phyloP scores from a whole-genome alignment of 2,329 filamentous ascomycete genomes.

The Aspergillus costaricaensis region DNA sequence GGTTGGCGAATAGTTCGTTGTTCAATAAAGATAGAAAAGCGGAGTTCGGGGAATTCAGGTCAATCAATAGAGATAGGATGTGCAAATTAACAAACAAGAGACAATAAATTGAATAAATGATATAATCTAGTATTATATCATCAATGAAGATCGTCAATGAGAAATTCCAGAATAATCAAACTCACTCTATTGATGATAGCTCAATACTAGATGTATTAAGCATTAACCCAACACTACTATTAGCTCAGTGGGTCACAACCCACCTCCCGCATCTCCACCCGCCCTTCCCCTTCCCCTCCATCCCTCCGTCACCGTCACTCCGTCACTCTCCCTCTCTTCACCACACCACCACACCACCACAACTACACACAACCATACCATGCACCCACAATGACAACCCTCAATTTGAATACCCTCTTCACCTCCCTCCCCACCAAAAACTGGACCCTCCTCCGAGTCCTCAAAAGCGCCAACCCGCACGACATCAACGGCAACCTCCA shows the following conservation, averaged over 20 bases:
- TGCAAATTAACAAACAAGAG: too few relatives aligned
- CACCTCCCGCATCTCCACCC: not conserved
- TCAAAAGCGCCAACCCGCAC: slow-evolving; percentile 43
- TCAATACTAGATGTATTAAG: too few relatives aligned
- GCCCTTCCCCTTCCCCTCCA: not conserved
- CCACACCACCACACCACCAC: not conserved
- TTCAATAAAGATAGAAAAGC: too few relatives aligned
- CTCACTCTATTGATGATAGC: too few relatives aligned
- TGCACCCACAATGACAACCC: not conserved
- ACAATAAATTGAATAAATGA: too few relatives aligned
- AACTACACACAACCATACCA: not conserved
- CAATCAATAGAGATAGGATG: too few relatives aligned
- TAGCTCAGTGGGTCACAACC: not conserved
- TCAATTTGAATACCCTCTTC: slow-evolving; percentile 27
- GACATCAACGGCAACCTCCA: slow-evolving; percentile 45
- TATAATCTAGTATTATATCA: too few relatives aligned
- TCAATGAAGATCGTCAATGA: too few relatives aligned
- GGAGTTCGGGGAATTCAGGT: too few relatives aligned
- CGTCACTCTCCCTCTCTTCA: not conserved
- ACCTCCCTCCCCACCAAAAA: slow-evolving; percentile 28
- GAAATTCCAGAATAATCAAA: rapidly evolving
- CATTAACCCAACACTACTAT: not conserved
- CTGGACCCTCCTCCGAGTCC: slow-evolving; percentile 42
- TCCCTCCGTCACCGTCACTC: not conserved
- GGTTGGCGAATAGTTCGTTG: too few relatives aligned